Evolutionary conservation across 2,329 filamentous ascomycete genomes (phyloP), one percentile per base, ranked within the genome.

Genomic region (Diaporthe capsici): DNA sequence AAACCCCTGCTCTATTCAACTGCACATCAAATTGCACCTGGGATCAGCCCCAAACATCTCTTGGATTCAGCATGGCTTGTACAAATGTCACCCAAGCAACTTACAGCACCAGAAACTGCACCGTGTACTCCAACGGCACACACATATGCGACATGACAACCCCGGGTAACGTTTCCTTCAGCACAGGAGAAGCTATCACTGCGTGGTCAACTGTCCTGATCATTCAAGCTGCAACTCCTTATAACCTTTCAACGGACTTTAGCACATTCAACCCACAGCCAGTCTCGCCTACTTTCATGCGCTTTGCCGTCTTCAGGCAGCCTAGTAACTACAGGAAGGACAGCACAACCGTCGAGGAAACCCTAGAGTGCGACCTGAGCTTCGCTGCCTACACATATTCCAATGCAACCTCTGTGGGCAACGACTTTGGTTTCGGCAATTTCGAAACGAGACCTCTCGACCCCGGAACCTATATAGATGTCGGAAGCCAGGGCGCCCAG

Each of bases 21-120:
- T 67, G 63, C 63, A 67, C 63, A 22, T 67, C 63, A 15, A 67
- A 67, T 17, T 67, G 63, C 44, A 67, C 63, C 4, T 67, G 63
- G 63, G 63, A 67, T 17, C 44, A 37, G 15, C 5, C 63, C 12
- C 25, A 51, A 1, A 67, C 63, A 3, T 67, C 63, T 4, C 44
- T 67, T 25, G 63, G 63, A 3, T 67, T 67, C 28, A 51, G n/a
- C 22, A 67, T 67, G 31, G 63, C 10, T 10, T 67, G 63, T 15
- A 67, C 13, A 13, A 67, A 67, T 13, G 63, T 67, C 44, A 67
- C 63, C 44, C 6, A 37, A 17, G 63, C 31, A 4, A 67, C 63
- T 12, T 67, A 67, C 6, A 20, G 10, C 44, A 67, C 63, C 28
- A 67, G 22, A 15, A 67, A 67, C 15, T 67, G 63, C 15, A 51